A percentile compares a stretch with the other conserved stretches of the same genome.
These are phyloP conservation scores for Parascedosporium putredinis DNA, from an alignment of 2,329 filamentous ascomycete genomes.

Conservation along the genomic window DNA sequence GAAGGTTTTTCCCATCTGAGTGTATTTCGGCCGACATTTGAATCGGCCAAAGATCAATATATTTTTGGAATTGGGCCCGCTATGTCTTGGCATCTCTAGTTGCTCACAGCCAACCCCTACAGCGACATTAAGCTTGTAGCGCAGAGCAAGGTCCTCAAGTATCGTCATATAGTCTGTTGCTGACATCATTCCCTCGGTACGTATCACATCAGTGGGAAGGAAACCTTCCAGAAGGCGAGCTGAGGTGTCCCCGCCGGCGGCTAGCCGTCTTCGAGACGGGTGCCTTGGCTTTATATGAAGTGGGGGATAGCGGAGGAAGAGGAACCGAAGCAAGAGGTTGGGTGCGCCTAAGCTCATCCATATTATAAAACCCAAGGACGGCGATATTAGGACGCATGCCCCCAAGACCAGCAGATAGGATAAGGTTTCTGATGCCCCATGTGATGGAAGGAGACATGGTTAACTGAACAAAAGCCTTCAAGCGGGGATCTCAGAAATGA, in stretches of 20 bases:
- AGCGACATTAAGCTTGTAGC: slow-evolving; percentile 73
- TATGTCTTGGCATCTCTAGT: slow-evolving; percentile 58
- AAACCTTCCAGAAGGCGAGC: slow-evolving; percentile 44
- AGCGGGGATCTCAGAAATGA: slow-evolving; percentile 73
- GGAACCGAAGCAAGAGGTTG: slow-evolving; percentile 46
- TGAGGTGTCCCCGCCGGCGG: slow-evolving; percentile 42
- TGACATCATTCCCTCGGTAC: slow-evolving; percentile 57
- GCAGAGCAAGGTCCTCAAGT: slow-evolving; percentile 68
- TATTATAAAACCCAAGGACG: slow-evolving; percentile 68
- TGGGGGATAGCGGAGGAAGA: slow-evolving; percentile 29
- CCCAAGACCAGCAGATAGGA: slow-evolving; percentile 70
- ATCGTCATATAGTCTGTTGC: slow-evolving; percentile 71
- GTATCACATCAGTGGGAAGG: slow-evolving; percentile 60
- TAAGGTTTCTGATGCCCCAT: slow-evolving; percentile 77
- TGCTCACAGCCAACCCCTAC: slow-evolving; percentile 72
- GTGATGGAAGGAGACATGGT: slow-evolving; percentile 72
- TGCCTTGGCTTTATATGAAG: slow-evolving; percentile 21
- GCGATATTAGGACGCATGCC: slow-evolving; percentile 87
- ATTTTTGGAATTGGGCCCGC: slow-evolving; percentile 57
- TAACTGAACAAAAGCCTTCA: slow-evolving; percentile 84
- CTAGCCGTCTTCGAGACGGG: slow-evolving; percentile 19
- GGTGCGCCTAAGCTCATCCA: slow-evolving; percentile 61
- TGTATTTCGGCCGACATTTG: slow-evolving; percentile 83
- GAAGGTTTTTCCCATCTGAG: slow-evolving; percentile 52
- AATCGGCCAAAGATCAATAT: slow-evolving; percentile 83